phyloP scores from a whole-genome alignment of 2,329 filamentous ascomycete species.

The Venturia effusa region DNA sequence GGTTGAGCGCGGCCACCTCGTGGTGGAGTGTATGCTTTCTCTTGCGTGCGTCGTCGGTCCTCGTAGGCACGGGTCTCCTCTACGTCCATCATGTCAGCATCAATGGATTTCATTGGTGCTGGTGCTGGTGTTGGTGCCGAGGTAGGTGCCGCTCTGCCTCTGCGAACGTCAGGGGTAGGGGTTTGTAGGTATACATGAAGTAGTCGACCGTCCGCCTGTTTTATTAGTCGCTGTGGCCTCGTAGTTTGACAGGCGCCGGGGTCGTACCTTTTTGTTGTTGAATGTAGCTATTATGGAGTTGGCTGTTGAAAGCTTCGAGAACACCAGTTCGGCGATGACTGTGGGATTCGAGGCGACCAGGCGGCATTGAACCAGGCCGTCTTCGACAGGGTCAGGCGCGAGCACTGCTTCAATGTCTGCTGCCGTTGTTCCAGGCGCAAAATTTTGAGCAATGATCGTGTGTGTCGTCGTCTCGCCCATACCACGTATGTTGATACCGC shows the following conservation, averaged over 20 bases:
- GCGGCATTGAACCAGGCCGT: slow-evolving; percentile 48
- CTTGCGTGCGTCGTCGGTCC: slow-evolving; percentile 5
- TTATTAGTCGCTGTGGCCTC: neutral
- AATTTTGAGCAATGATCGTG: slow-evolving; percentile 67
- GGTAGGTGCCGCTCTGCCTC: neutral
- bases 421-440: slow-evolving; percentile 69
- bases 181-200: slow-evolving; percentile 64
- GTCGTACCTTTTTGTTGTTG: slow-evolving; percentile 62
- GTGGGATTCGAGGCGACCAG: slow-evolving; percentile 58
- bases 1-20: slow-evolving; percentile 20
- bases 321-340: slow-evolving; percentile 68
- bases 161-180: neutral
- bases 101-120: slow-evolving; percentile 10
- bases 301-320: slow-evolving; percentile 60
- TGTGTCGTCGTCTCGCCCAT: slow-evolving; percentile 51
- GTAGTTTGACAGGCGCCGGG: neutral
- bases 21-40: slow-evolving; percentile 9
- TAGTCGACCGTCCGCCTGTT: slow-evolving; percentile 60
- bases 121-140: neutral
- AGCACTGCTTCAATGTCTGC: slow-evolving; percentile 77
- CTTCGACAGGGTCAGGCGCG: slow-evolving; percentile 39
- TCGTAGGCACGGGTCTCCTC: slow-evolving; percentile 18
- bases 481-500: slow-evolving; percentile 63
- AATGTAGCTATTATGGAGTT: slow-evolving; percentile 66
- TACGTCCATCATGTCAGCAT: slow-evolving; percentile 34